Evolutionary conservation across 1,284 basidiomycete species (phyloP).

Genomic region (Leccinum angustisporum): DNA sequence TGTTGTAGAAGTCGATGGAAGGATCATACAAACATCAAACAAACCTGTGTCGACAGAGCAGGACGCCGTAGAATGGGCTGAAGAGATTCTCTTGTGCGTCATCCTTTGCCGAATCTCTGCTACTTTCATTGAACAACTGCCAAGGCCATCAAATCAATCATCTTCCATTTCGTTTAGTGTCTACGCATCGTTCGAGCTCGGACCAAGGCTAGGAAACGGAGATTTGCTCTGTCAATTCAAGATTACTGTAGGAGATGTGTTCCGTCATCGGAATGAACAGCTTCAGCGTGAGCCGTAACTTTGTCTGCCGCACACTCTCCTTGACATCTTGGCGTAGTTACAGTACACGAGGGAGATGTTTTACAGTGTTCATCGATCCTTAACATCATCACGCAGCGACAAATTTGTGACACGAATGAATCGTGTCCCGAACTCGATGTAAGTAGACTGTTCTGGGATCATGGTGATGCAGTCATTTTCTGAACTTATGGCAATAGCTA

Average conservation of each 20-base stretch:
- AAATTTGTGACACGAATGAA: neutral
- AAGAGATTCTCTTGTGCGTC: neutral
- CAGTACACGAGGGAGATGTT: neutral
- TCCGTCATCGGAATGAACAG: neutral
- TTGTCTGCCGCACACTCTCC: neutral
- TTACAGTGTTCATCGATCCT: neutral
- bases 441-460: neutral
- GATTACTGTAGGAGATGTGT: neutral
- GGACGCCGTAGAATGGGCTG: neutral
- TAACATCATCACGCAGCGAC: neutral
- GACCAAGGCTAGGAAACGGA: neutral
- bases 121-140: neutral
- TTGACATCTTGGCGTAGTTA: neutral
- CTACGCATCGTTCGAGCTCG: neutral
- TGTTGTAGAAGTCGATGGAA: neutral
- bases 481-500: neutral
- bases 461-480: neutral
- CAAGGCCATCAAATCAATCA: neutral
- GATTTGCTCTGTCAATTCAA: neutral
- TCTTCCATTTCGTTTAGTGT: neutral
- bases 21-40: neutral
- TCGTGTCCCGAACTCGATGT: neutral
- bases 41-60: neutral
- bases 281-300: neutral
- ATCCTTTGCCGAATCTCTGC: neutral